Percentiles rank a stretch among this genome's conserved stretches.
Conservation (phyloP, 768 basidiomycete genomes). For the Leccinum subtestaceum region DNA sequence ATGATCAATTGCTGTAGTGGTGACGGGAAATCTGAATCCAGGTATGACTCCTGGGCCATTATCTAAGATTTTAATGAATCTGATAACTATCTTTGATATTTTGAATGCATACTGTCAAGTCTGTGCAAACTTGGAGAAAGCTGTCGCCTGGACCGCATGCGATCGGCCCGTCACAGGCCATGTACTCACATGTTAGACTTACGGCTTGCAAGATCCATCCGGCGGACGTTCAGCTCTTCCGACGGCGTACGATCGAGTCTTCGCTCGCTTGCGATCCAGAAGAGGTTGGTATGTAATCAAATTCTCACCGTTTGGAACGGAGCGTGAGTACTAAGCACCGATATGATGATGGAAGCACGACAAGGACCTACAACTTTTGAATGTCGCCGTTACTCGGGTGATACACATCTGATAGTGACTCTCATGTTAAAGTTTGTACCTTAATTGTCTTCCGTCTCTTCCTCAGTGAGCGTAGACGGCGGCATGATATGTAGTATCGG, state of each 20-base stretch:
- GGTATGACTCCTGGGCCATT: not conserved
- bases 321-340: not conserved
- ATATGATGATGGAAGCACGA: not conserved
- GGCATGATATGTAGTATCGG: too few relatives aligned
- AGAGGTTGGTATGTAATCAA: not conserved
- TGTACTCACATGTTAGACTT: not conserved
- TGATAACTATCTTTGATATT: not conserved
- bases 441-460: not conserved
- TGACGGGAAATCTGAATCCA: not conserved
- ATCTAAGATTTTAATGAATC: not conserved
- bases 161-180: not conserved
- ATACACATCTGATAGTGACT: not conserved
- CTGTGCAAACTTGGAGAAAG: not conserved
- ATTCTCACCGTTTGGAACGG: not conserved
- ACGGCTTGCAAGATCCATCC: not conserved
- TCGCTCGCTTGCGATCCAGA: not conserved
- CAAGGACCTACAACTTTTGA: not conserved
- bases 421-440: not conserved
- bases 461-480: not conserved
- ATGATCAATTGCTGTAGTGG: not conserved
- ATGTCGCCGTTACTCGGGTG: not conserved
- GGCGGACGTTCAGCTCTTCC: not conserved
- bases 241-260: not conserved
- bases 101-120: not conserved
- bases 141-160: not conserved